Evolutionary conservation across 2,329 filamentous ascomycete genomes (phyloP).

Genomic region (Penicillium sp.): DNA sequence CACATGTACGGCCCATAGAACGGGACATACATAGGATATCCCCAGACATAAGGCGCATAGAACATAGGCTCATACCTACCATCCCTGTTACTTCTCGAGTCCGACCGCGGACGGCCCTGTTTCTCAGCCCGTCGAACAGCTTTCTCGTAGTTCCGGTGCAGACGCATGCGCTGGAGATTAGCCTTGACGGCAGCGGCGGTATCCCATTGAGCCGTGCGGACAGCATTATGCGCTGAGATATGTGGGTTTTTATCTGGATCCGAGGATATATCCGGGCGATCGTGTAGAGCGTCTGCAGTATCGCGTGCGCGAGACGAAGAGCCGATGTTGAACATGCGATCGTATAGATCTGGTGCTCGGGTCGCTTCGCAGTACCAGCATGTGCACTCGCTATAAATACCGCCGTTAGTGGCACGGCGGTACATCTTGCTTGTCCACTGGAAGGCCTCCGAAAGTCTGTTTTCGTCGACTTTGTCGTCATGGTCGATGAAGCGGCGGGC

Average conservation of each 20-base stretch:
- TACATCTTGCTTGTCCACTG: conserved; percentile 72
- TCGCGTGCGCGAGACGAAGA: conserved; percentile 53
- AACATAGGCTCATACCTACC: conserved; percentile 9
- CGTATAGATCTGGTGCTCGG: conserved; percentile 56
- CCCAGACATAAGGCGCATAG: conserved; percentile 43
- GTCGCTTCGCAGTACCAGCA: conserved; percentile 67
- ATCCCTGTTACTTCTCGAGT: conserved; percentile 30
- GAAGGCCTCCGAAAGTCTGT: conserved; percentile 63
- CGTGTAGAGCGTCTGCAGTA: conserved; percentile 50
- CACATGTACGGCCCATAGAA: conserved; percentile 50
- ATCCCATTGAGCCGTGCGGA: conserved; percentile 37
- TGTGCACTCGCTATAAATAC: conserved; percentile 54
- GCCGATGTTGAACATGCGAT: conserved; percentile 40
- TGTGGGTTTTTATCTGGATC: conserved; percentile 62
- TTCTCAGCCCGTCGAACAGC: conserved; percentile 35
- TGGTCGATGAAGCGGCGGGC: conserved; percentile 67
- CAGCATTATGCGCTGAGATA: conserved; percentile 71
- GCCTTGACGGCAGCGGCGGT: conserved; percentile 15
- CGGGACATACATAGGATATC: conserved; percentile 47
- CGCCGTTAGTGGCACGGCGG: conserved; percentile 59
- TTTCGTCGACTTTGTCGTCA: conserved; percentile 78
- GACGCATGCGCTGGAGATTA: conserved; percentile 33
- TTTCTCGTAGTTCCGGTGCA: conserved; percentile 53
- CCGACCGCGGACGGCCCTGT: conserved; percentile 28
- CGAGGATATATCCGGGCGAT: conserved; percentile 44